Conservation (phyloP, 2,329 filamentous ascomycete species). For the Rugonectria rugulosa region DNA sequence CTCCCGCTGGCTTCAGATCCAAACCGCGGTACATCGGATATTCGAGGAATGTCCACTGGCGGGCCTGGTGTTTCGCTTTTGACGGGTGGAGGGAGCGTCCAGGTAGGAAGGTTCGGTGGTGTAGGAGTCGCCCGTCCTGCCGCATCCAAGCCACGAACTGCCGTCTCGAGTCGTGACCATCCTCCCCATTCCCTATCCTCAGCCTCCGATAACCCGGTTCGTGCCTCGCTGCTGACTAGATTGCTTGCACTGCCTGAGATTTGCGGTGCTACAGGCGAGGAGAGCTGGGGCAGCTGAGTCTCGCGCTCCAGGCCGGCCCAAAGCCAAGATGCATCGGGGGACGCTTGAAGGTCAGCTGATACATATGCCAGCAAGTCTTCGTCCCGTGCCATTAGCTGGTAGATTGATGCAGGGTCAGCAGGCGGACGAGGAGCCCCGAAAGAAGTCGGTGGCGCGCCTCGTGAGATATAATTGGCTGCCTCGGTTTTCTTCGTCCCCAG, state of each 20-base stretch:
- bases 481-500: slow-evolving; percentile 65
- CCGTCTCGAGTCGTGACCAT: slow-evolving; percentile 76
- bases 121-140: slow-evolving; percentile 39
- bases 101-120: slow-evolving; percentile 43
- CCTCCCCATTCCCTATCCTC: slow-evolving; percentile 77
- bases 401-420: slow-evolving; percentile 42
- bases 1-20: slow-evolving; percentile 38
- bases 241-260: slow-evolving; percentile 44
- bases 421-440: slow-evolving; percentile 42
- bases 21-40: slow-evolving; percentile 43
- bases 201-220: slow-evolving; percentile 61
- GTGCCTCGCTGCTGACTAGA: slow-evolving; percentile 54
- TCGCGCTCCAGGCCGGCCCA: slow-evolving; percentile 73
- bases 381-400: slow-evolving; percentile 60
- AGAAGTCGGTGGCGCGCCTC: slow-evolving; percentile 42
- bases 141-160: slow-evolving; percentile 43
- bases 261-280: slow-evolving; percentile 22
- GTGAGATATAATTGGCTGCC: slow-evolving; percentile 49
- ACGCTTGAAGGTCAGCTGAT: slow-evolving; percentile 85
- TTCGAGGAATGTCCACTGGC: slow-evolving; percentile 38
- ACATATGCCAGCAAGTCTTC: slow-evolving; percentile 90
- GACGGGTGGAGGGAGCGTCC: slow-evolving; percentile 45
- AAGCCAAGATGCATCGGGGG: slow-evolving; percentile 80
- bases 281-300: slow-evolving; percentile 39
- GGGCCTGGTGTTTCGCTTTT: slow-evolving; percentile 45